Evolutionary conservation across 495 filamentous ascomycete species (phyloP).

Genomic region (Apodospora peruviana): DNA sequence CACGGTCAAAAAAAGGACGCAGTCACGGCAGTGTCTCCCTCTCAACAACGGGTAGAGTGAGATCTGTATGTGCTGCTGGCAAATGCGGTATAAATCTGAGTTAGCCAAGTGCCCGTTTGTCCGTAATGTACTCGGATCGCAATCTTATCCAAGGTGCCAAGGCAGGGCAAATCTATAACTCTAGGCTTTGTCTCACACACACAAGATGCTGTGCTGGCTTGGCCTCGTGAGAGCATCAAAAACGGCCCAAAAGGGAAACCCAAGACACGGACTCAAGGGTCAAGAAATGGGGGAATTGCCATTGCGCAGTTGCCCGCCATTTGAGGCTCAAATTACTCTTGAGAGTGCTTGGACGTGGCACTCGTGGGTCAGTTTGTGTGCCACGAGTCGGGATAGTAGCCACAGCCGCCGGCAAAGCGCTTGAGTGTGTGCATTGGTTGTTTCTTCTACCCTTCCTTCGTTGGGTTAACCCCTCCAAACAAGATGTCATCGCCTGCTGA

Average conservation of each 20-base stretch:
- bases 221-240: slow-evolving; percentile 8
- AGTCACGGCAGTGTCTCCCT: neutral
- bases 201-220: neutral
- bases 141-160: slow-evolving; percentile 32
- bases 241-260: slow-evolving; percentile 8
- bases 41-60: neutral
- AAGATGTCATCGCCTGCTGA: no score
- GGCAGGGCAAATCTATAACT: slow-evolving; percentile 18
- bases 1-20: neutral
- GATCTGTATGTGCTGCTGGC: neutral
- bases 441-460: no score
- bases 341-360: neutral
- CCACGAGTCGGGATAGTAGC: slow-evolving; percentile 10
- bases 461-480: no score
- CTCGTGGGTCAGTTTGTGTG: neutral
- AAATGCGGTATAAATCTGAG: neutral
- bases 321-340: slow-evolving; percentile 10
- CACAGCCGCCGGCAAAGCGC: slow-evolving; percentile 10
- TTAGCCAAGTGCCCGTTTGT: slow-evolving; percentile 11
- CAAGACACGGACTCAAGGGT: slow-evolving; percentile 3
- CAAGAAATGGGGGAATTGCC: neutral
- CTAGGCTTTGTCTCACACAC: slow-evolving; percentile 24
- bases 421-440: no score
- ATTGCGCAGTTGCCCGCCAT: neutral
- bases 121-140: slow-evolving; percentile 16